Conservation (phyloP, 352 stramenopile genomes). For the Pythium inflatum region DNA sequence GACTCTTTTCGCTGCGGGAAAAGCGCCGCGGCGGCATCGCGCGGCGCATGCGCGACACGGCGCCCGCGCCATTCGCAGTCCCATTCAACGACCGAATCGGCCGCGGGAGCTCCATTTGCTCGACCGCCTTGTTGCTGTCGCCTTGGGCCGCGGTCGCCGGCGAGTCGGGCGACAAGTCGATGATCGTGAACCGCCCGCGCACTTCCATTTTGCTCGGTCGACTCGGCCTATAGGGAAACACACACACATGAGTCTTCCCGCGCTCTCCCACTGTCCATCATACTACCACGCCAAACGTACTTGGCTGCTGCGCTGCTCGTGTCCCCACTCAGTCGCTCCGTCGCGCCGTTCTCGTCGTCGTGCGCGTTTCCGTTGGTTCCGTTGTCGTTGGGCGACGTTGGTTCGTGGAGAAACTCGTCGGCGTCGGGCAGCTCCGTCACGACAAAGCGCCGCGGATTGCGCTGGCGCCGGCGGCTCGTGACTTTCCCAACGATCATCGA, state of each 20-base stretch:
- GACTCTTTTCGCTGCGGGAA: constrained; percentile 17
- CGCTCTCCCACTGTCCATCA: no score
- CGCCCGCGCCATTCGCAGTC: background rate
- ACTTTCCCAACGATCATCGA: constrained; percentile 32
- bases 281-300: no score
- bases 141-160: no score
- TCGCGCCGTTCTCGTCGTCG: background rate
- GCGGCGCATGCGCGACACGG: constrained; percentile 22
- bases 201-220: constrained; percentile 64
- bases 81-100: no score
- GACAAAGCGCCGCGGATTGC: constrained; percentile 67
- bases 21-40: constrained; percentile 20
- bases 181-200: constrained; percentile 82
- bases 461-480: constrained; percentile 44
- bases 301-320: background rate
- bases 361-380: background rate
- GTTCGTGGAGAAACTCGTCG: constrained; percentile 24
- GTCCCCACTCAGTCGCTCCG: no score
- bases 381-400: background rate
- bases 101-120: no score
- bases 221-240: background rate
- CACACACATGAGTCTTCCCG: background rate
- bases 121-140: no score
- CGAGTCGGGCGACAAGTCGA: constrained; percentile 72
- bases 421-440: constrained; percentile 69